Conservation (phyloP, 1,139 yeast species). For the Protomyces inundatus region DNA sequence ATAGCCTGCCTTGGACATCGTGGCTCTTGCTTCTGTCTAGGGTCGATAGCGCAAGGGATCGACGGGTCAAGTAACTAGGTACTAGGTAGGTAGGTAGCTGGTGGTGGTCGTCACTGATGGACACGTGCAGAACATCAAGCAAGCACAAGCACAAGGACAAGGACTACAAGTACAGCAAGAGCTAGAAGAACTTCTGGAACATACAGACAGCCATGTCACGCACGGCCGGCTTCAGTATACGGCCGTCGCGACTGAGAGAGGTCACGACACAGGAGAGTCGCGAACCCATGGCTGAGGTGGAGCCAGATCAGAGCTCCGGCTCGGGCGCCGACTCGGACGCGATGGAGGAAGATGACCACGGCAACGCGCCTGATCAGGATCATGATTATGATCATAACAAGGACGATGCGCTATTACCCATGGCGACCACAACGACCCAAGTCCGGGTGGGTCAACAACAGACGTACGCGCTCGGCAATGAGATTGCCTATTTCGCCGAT, state of each 20-base stretch:
- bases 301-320: too few species aligned
- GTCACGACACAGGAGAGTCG: background rate
- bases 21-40: background rate
- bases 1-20: constrained; percentile 18
- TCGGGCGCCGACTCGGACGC: too few species aligned
- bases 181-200: too few species aligned
- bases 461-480: constrained; percentile 19
- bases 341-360: too few species aligned
- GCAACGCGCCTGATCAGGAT: too few species aligned
- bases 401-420: too few species aligned
- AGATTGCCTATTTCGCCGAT: constrained; percentile 16
- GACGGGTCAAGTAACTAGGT: too few species aligned
- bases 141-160: background rate
- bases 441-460: background rate
- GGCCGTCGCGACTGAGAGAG: background rate
- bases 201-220: background rate
- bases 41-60: too few species aligned
- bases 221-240: background rate
- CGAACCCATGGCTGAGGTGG: too few species aligned
- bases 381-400: too few species aligned
- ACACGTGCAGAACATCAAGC: background rate
- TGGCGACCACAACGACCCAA: too few species aligned
- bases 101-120: background rate
- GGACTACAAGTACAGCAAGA: too few species aligned
- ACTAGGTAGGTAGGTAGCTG: background rate